A percentile compares a stretch with the other conserved stretches of the same genome.
Evolutionary conservation across 352 stramenopile species (phyloP).

Genomic region (Globisporangium splendens): DNA sequence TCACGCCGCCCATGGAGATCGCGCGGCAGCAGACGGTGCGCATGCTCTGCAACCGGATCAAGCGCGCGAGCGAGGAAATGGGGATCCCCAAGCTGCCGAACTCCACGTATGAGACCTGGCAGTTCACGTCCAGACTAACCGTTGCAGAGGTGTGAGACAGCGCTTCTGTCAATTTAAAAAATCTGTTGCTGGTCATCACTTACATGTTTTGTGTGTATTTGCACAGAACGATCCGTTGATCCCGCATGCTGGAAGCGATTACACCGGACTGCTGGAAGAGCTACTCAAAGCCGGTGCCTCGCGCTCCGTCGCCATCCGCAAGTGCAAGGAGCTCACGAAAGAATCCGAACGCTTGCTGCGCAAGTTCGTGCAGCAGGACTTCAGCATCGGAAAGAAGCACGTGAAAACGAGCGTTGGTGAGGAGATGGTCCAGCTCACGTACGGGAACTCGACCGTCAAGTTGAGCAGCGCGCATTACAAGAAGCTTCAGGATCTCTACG

Average conservation of each 20-base stretch:
- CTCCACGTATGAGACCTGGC: slow-evolving; percentile 83
- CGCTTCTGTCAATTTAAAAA: neutral
- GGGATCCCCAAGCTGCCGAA: slow-evolving; percentile 77
- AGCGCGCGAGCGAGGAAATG: slow-evolving; percentile 59
- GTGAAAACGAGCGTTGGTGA: slow-evolving; percentile 37
- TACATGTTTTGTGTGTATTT: neutral
- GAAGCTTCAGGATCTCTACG: slow-evolving; percentile 87
- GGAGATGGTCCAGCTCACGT: slow-evolving; percentile 47
- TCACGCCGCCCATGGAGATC: slow-evolving; percentile 62
- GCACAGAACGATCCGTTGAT: slow-evolving; percentile 57
- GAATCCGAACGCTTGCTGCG: slow-evolving; percentile 53
- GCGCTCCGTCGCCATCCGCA: slow-evolving; percentile 52
- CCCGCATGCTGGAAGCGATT: slow-evolving; percentile 64
- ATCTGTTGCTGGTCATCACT: too few relatives aligned
- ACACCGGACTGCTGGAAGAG: slow-evolving; percentile 68
- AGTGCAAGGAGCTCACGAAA: slow-evolving; percentile 56
- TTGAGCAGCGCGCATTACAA: slow-evolving; percentile 78
- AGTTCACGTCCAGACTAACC: slow-evolving; percentile 74
- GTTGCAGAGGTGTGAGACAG: slow-evolving; percentile 39
- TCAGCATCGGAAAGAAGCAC: slow-evolving; percentile 38
- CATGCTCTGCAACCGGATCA: slow-evolving; percentile 66
- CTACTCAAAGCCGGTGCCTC: slow-evolving; percentile 68
- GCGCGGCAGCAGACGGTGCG: slow-evolving; percentile 64
- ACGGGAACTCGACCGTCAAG: slow-evolving; percentile 68
- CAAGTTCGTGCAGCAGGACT: slow-evolving; percentile 46